Evolutionary conservation across 2,329 filamentous ascomycete genomes (phyloP).

Genomic region (Tympanopsis confertula): DNA sequence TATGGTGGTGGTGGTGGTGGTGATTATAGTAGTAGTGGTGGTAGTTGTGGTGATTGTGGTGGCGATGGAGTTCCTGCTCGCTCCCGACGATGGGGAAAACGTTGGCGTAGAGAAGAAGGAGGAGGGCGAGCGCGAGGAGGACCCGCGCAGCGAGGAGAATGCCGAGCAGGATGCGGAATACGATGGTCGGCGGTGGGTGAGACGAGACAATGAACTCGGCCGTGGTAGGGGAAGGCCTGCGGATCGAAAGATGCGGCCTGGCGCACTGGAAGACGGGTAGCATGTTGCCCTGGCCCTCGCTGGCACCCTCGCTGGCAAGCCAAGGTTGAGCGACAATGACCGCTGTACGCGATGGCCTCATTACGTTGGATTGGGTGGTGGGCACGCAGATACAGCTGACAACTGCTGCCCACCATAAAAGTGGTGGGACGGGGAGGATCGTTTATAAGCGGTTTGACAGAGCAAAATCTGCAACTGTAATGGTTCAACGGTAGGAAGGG

Average conservation of each 20-base stretch:
- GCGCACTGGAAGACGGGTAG: not conserved
- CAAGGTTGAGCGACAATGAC: no score
- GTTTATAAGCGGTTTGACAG: no score
- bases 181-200: not conserved
- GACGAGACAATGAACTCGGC: slow-evolving; percentile 76
- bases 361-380: no score
- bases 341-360: no score
- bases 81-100: slow-evolving; percentile 28
- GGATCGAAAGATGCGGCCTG: slow-evolving; percentile 16
- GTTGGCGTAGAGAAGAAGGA: slow-evolving; percentile 27
- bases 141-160: slow-evolving; percentile 31
- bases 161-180: slow-evolving; percentile 11
- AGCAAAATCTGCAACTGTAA: slow-evolving; percentile 49
- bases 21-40: slow-evolving; percentile 6
- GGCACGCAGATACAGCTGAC: no score
- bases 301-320: no score
- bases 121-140: slow-evolving; percentile 28
- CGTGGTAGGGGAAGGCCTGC: slow-evolving; percentile 75
- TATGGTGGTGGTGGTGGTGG: slow-evolving; percentile 6
- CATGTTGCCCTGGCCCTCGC: no score
- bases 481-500: slow-evolving; percentile 48
- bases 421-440: no score
- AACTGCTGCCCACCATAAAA: no score
- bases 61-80: slow-evolving; percentile 17
- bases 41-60: slow-evolving; percentile 11